These are phyloP conservation scores for Phytophthora tentaculata DNA, from an alignment of 352 stramenopile species.

Conservation along the genomic window DNA sequence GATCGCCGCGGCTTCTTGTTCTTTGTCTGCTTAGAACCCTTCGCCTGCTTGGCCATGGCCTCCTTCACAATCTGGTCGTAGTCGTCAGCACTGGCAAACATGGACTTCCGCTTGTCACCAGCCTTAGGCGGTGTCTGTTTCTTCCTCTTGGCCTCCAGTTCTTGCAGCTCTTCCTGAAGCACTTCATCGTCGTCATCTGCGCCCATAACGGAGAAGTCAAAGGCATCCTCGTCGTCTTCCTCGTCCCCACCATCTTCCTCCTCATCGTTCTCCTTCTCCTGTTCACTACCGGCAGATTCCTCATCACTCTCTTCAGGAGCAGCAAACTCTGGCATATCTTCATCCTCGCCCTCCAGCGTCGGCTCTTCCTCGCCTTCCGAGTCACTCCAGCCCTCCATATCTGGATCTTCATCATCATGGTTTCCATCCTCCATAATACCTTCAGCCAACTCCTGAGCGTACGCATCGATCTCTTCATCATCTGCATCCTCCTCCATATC, in stretches of 20 bases:
- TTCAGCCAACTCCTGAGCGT: slow-evolving; percentile 89
- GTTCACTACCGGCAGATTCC: slow-evolving; percentile 39
- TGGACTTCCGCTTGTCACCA: slow-evolving; percentile 63
- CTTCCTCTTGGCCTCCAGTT: slow-evolving; percentile 49
- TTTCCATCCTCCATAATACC: slow-evolving; percentile 88
- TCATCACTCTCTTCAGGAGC: slow-evolving; percentile 46
- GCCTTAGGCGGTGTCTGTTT: slow-evolving; percentile 60
- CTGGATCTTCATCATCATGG: slow-evolving; percentile 76
- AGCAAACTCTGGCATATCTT: slow-evolving; percentile 48
- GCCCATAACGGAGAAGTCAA: slow-evolving; percentile 60
- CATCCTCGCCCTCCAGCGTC: slow-evolving; percentile 59
- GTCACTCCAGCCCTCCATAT: slow-evolving; percentile 76
- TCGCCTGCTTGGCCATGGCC: slow-evolving; percentile 63
- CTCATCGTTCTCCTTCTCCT: slow-evolving; percentile 37
- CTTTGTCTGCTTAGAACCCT: slow-evolving; percentile 22
- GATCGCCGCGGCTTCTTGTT: slow-evolving; percentile 43
- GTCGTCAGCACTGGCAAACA: slow-evolving; percentile 81
- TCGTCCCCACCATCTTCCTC: slow-evolving; percentile 41
- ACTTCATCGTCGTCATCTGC: slow-evolving; percentile 54
- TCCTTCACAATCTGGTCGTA: slow-evolving; percentile 77
- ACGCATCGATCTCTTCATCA: slow-evolving; percentile 88
- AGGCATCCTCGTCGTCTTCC: slow-evolving; percentile 43
- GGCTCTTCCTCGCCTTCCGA: slow-evolving; percentile 53
- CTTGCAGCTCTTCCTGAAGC: slow-evolving; percentile 45
- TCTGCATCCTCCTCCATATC: slow-evolving; percentile 62